phyloP scores from a whole-genome alignment of 768 basidiomycete genomes.

The Tricholoma sp. region DNA sequence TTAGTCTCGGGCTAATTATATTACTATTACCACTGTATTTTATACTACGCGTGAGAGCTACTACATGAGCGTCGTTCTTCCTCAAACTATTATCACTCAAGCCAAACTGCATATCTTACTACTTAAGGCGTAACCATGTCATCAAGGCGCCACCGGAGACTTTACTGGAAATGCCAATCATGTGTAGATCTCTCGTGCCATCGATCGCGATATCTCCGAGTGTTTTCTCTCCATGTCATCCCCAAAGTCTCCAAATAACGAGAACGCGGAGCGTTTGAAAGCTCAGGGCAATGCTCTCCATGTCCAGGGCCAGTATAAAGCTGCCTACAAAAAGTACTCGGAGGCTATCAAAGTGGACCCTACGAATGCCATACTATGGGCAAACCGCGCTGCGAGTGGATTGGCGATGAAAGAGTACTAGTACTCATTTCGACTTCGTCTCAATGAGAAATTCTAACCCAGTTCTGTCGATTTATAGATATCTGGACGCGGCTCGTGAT shows the following conservation, averaged over 20 bases:
- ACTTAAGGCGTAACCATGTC: not conserved
- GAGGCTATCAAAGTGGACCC: conserved; percentile 35
- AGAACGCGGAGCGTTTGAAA: conserved; percentile 28
- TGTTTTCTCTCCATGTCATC: not conserved
- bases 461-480: conserved; percentile 15
- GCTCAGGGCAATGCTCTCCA: conserved; percentile 36
- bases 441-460: not conserved
- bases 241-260: conserved; percentile 1
- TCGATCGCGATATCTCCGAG: not conserved
- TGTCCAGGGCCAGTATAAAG: conserved; percentile 25
- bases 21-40: not conserved
- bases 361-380: conserved; percentile 35
- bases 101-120: not conserved
- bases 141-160: not conserved
- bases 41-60: not conserved
- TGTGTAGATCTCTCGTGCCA: not conserved
- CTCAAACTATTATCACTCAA: not conserved
- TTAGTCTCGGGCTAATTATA: not conserved
- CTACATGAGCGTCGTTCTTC: not conserved
- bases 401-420: conserved; percentile 30
- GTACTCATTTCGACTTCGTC: not conserved
- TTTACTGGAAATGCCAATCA: not conserved
- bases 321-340: conserved; percentile 35
- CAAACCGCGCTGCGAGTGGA: conserved; percentile 40
- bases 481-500: conserved; percentile 27